A percentile compares a stretch with the other conserved stretches of the same genome.
These are phyloP conservation scores for Hylodesmum podocarpum DNA, from an alignment of 306 rosid species.

Conservation along the genomic window DNA sequence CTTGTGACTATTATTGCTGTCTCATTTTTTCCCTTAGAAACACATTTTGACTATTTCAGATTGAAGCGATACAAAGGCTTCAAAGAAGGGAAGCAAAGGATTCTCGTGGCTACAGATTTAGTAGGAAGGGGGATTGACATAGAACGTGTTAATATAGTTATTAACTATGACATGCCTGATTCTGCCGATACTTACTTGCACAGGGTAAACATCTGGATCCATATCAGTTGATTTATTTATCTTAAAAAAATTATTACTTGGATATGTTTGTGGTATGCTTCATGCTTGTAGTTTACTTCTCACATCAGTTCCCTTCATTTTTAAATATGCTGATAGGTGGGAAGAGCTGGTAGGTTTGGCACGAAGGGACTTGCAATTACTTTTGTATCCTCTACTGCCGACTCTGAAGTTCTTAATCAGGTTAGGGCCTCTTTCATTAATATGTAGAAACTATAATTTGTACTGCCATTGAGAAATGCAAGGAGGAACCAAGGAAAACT, in stretches of 20 bases:
- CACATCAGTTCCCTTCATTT: not conserved
- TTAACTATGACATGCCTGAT: constrained; percentile 84
- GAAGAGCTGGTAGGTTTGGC: constrained; percentile 97
- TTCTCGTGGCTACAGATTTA: constrained; percentile 82
- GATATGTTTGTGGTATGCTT: not conserved
- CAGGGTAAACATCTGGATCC: constrained; percentile 50
- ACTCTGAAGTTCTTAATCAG: constrained; percentile 74
- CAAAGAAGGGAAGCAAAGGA: constrained; percentile 80
- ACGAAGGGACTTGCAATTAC: constrained; percentile 98
- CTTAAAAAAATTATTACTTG: not conserved
- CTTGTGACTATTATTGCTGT: not conserved
- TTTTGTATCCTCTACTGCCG: constrained; percentile 80
- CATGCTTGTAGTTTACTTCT: not conserved
- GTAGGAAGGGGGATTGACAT: constrained; percentile 87
- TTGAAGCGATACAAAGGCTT: constrained; percentile 76
- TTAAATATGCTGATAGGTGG: constrained; percentile 52
- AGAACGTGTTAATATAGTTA: constrained; percentile 80
- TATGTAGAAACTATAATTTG: not conserved
- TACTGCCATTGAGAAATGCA: not conserved
- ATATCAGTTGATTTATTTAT: not conserved
- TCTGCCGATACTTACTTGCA: constrained; percentile 72
- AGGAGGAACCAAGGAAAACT: not conserved
- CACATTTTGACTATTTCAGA: constrained; percentile 37
- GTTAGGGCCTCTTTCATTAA: constrained; percentile 9
- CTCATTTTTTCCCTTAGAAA: not conserved